Conservation (phyloP, 495 filamentous ascomycete species). For the Hypoxylon fuscum region DNA sequence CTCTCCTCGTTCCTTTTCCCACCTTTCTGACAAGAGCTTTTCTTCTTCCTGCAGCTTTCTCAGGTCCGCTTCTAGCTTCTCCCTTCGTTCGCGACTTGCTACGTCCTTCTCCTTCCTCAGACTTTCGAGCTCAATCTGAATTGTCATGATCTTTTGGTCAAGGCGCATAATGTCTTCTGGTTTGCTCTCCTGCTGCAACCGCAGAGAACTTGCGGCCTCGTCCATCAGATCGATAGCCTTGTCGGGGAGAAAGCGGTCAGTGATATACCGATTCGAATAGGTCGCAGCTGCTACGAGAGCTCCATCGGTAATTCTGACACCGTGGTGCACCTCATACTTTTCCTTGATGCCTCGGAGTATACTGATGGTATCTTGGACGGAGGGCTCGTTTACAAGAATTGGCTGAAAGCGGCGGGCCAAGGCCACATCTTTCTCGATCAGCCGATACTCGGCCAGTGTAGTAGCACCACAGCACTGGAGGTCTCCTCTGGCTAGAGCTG, state of each 20-base stretch:
- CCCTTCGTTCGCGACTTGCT: slow-evolving; percentile 84
- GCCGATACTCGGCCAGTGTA: slow-evolving; percentile 87
- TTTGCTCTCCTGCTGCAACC: slow-evolving; percentile 95
- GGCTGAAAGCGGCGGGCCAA: slow-evolving; percentile 93
- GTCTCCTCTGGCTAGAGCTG: slow-evolving; percentile 89
- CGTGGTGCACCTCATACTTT: slow-evolving; percentile 95
- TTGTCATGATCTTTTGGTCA: slow-evolving; percentile 94
- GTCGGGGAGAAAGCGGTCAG: slow-evolving; percentile 92
- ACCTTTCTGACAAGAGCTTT: slow-evolving; percentile 72
- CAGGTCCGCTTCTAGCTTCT: slow-evolving; percentile 79
- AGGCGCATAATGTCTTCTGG: slow-evolving; percentile 90
- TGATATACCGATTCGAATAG: slow-evolving; percentile 95
- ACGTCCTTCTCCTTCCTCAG: slow-evolving; percentile 93
- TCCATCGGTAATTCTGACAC: slow-evolving; percentile 90
- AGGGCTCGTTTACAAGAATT: slow-evolving; percentile 87
- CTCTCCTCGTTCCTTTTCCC: slow-evolving; percentile 89
- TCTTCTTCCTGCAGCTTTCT: slow-evolving; percentile 78
- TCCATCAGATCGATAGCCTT: slow-evolving; percentile 98
- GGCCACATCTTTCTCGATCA: slow-evolving; percentile 96
- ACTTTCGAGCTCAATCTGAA: slow-evolving; percentile 97
- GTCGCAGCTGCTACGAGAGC: slow-evolving; percentile 92
- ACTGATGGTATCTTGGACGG: slow-evolving; percentile 90
- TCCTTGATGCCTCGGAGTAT: slow-evolving; percentile 97
- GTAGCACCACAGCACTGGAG: slow-evolving; percentile 96
- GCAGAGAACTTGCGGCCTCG: slow-evolving; percentile 88